Evolutionary conservation across 1,284 basidiomycete species (phyloP).

Genomic region (Irpex rosettiformis): DNA sequence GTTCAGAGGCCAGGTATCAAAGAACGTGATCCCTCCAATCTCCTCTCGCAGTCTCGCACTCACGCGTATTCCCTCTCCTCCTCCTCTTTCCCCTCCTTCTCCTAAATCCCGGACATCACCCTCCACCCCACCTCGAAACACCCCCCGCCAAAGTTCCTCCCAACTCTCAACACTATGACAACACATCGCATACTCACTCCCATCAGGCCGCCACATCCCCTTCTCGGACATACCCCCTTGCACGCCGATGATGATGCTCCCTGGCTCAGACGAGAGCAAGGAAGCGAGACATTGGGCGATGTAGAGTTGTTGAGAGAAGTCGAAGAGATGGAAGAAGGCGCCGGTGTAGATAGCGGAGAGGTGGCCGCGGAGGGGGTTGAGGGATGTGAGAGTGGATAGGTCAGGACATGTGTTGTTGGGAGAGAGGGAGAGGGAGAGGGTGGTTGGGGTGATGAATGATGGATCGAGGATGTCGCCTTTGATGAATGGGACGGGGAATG

Average conservation of each 20-base stretch:
- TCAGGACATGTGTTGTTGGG: conserved; percentile 11
- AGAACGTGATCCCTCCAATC: too few relatives aligned
- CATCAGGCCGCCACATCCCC: conserved; percentile 2
- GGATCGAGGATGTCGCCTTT: conserved; percentile 39
- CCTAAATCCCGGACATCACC: too few relatives aligned
- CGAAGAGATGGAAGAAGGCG: conserved; percentile 46
- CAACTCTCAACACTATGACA: conserved; percentile 30
- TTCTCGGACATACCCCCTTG: conserved; percentile 18
- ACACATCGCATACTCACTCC: conserved; percentile 13
- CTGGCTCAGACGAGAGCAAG: conserved; percentile 32
- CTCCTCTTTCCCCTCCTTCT: too few relatives aligned
- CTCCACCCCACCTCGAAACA: too few relatives aligned
- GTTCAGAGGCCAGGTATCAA: too few relatives aligned
- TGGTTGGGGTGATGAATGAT: conserved; percentile 24
- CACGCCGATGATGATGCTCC: conserved; percentile 31
- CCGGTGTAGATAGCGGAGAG: conserved; percentile 41
- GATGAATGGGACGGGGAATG: conserved; percentile 40
- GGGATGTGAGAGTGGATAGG: conserved; percentile 26
- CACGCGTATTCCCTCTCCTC: too few relatives aligned
- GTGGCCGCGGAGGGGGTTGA: conserved; percentile 36
- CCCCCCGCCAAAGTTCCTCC: conserved; percentile 30
- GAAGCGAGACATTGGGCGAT: conserved; percentile 35
- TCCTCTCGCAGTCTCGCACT: too few relatives aligned
- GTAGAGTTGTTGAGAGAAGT: conserved; percentile 33
- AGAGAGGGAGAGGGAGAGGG: conserved; percentile 21